Evolutionary conservation across 169 alveolate species (phyloP).

Genomic region (Nephromyces sp.): DNA sequence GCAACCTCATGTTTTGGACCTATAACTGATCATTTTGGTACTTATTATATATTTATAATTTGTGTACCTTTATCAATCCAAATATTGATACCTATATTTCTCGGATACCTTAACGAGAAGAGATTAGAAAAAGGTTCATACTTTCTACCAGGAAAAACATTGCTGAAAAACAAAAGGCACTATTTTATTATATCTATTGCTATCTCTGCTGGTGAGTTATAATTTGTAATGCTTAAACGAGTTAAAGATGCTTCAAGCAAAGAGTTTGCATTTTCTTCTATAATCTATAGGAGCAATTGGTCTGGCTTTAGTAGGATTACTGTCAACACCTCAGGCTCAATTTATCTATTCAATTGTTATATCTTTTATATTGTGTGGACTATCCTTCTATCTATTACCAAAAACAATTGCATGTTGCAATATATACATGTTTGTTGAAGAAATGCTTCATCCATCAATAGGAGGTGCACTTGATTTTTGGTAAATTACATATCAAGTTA

Average conservation of each 20-base stretch:
- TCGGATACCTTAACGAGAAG: slow-evolving; percentile 19
- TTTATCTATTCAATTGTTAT: background rate
- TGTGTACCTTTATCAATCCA: slow-evolving; percentile 23
- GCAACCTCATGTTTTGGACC: slow-evolving; percentile 30
- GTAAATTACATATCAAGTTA: slow-evolving; percentile 4
- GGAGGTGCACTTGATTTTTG: slow-evolving; percentile 26
- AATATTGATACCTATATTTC: slow-evolving; percentile 10
- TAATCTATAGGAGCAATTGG: background rate
- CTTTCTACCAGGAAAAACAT: background rate
- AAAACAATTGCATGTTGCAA: slow-evolving; percentile 19
- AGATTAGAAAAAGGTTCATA: background rate
- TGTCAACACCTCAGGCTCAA: background rate
- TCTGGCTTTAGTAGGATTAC: background rate
- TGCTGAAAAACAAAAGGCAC: background rate
- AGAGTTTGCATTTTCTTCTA: background rate
- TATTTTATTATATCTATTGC: background rate
- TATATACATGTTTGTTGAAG: slow-evolving; percentile 15
- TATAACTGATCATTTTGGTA: slow-evolving; percentile 16
- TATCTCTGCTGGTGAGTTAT: background rate
- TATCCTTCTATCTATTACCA: slow-evolving; percentile 5
- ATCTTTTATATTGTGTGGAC: background rate
- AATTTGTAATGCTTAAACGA: background rate
- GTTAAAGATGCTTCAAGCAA: background rate
- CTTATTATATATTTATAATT: slow-evolving; percentile 11
- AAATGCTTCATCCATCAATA: slow-evolving; percentile 7